Evolutionary conservation across 129 eudicot genomes (phyloP).

Genomic region (Dittrichia graveolens): DNA sequence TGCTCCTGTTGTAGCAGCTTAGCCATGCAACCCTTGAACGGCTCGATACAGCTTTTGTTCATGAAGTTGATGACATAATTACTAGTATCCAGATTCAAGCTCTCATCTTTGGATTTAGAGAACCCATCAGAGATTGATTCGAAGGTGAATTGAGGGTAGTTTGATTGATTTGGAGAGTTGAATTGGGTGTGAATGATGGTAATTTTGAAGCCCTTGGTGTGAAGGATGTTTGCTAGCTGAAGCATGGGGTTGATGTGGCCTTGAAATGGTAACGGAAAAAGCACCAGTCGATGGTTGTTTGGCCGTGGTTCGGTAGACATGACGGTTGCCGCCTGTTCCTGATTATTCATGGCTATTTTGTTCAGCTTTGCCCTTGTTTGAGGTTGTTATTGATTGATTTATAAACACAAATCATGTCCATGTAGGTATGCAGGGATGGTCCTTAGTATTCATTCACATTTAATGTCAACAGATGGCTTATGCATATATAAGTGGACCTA

Average conservation of each 20-base stretch:
- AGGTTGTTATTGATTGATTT: background rate
- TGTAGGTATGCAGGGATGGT: background rate
- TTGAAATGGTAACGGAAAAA: slow-evolving; percentile 36
- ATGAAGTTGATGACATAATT: slow-evolving; percentile 18
- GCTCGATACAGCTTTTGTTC: slow-evolving; percentile 28
- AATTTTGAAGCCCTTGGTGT: slow-evolving; percentile 32
- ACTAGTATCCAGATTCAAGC: slow-evolving; percentile 7
- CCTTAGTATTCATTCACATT: background rate
- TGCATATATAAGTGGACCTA: too few species aligned
- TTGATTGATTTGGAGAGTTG: slow-evolving; percentile 29
- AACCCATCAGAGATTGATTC: slow-evolving; percentile 30
- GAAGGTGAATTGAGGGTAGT: slow-evolving; percentile 38
- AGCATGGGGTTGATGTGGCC: slow-evolving; percentile 44
- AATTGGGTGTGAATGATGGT: slow-evolving; percentile 35
- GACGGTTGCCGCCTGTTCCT: background rate
- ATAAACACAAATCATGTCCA: background rate
- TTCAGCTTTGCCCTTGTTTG: background rate
- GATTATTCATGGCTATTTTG: background rate
- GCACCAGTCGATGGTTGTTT: slow-evolving; percentile 18
- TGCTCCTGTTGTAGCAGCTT: slow-evolving; percentile 16
- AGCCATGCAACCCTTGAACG: slow-evolving; percentile 30
- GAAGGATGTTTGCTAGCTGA: slow-evolving; percentile 32
- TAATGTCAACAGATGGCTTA: background rate
- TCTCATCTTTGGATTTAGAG: background rate
- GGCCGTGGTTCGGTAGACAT: slow-evolving; percentile 4